phyloP scores from a whole-genome alignment of 2,329 filamentous ascomycete genomes.

The Triangularia setosa region DNA sequence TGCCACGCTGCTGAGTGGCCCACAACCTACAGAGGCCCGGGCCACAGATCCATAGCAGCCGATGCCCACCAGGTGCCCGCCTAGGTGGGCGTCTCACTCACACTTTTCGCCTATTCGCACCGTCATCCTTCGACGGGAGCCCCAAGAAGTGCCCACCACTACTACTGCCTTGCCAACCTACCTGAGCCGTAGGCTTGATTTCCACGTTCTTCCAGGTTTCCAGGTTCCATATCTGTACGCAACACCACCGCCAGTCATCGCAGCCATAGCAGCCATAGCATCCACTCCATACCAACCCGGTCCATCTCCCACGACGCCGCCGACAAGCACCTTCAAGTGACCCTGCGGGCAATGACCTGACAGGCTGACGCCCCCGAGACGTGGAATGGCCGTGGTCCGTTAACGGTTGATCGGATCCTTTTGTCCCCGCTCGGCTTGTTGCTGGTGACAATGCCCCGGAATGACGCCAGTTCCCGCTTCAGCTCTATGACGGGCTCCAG shows the following conservation, averaged over 20 bases:
- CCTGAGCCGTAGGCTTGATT: not conserved
- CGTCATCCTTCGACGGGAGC: not conserved
- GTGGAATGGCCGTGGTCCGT: conserved; percentile 22
- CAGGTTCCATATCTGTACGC: not conserved
- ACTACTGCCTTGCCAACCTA: not conserved
- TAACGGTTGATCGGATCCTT: conserved; percentile 11
- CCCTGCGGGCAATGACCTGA: conserved; percentile 23
- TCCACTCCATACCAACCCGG: not conserved
- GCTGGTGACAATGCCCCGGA: conserved; percentile 60
- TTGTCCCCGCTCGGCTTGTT: conserved; percentile 21
- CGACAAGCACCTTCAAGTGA: not conserved
- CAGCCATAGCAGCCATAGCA: not conserved
- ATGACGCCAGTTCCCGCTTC: conserved; percentile 61
- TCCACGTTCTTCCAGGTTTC: not conserved
- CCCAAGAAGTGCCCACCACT: not conserved
- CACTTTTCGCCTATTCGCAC: conserved; percentile 16
- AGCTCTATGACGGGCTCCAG: conserved; percentile 63
- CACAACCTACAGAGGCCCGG: not conserved
- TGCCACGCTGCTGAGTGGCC: not conserved
- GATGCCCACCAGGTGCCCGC: not conserved
- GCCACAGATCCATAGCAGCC: conserved; percentile 3
- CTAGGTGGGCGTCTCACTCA: not conserved
- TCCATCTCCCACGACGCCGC: not conserved
- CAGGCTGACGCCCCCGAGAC: conserved; percentile 7
- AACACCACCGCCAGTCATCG: not conserved